These are phyloP conservation scores for Podila epigama DNA, from an alignment of 192 early-diverging fungal genomes.

Conservation along the genomic window DNA sequence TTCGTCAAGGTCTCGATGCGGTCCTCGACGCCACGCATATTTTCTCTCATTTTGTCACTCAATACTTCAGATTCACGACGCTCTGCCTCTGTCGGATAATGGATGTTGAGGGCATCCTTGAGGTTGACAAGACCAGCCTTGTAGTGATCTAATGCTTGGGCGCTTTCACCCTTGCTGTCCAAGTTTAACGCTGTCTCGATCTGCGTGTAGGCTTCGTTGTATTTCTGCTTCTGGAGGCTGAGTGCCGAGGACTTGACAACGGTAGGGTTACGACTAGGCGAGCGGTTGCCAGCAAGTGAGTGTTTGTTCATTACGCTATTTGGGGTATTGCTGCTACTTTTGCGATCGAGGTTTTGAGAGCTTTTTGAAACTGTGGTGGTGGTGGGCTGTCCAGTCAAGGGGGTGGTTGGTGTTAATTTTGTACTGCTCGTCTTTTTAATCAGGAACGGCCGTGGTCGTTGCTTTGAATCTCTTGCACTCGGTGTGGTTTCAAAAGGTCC, in stretches of 20 bases:
- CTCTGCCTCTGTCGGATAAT: slow-evolving; percentile 30
- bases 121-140: slow-evolving; percentile 4
- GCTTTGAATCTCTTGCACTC: not conserved
- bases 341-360: not conserved
- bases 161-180: slow-evolving; percentile 16
- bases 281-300: not conserved
- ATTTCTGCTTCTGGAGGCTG: slow-evolving; percentile 20
- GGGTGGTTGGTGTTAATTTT: not conserved
- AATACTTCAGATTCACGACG: slow-evolving; percentile 27
- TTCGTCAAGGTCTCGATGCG: slow-evolving; percentile 8
- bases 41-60: slow-evolving; percentile 33
- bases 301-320: not conserved
- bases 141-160: slow-evolving; percentile 22
- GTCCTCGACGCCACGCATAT: slow-evolving; percentile 22
- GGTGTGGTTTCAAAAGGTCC: not conserved
- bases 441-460: not conserved
- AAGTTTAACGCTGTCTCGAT: slow-evolving; percentile 22
- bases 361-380: not conserved
- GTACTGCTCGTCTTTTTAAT: not conserved
- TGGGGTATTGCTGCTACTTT: not conserved
- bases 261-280: not conserved
- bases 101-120: slow-evolving; percentile 43
- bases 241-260: not conserved
- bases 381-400: not conserved
- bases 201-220: slow-evolving; percentile 29